Conservation (phyloP, 192 early-diverging fungal species). For the Gigaspora rosea region DNA sequence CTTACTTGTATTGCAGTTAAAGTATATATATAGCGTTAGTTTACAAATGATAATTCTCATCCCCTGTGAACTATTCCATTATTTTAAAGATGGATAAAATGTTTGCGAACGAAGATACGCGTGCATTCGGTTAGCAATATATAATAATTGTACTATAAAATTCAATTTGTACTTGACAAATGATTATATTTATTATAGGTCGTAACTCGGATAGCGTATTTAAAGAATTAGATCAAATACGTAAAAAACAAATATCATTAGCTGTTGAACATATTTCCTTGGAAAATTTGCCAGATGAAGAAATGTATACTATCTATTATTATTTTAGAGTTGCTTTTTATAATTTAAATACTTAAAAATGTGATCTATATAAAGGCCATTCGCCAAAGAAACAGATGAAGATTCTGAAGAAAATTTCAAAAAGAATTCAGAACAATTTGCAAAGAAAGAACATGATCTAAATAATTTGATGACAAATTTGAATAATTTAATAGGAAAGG, state of each 20-base stretch:
- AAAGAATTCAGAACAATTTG: constrained; percentile 32
- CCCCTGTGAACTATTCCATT: too few relatives aligned
- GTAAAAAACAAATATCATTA: constrained; percentile 28
- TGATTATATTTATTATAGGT: background rate
- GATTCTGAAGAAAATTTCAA: constrained; percentile 30
- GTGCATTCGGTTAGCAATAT: constrained; percentile 24
- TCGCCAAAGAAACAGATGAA: constrained; percentile 4
- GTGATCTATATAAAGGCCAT: constrained; percentile 18
- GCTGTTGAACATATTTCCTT: constrained; percentile 31
- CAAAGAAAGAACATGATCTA: constrained; percentile 32
- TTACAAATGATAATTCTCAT: too few relatives aligned
- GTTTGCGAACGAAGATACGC: constrained; percentile 31
- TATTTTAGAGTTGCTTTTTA: background rate
- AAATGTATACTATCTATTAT: constrained; percentile 11
- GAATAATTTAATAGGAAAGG: constrained; percentile 30
- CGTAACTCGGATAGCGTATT: constrained; percentile 33
- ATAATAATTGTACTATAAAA: background rate
- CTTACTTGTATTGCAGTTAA: too few relatives aligned
- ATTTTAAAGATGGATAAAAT: constrained; percentile 26
- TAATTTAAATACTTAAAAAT: background rate
- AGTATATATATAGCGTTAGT: too few relatives aligned
- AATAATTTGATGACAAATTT: constrained; percentile 33
- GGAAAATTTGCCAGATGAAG: constrained; percentile 29
- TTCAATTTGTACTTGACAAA: background rate
- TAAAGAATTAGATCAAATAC: constrained; percentile 34